These are phyloP conservation scores for Lachancea sp. DNA, from an alignment of 805 yeast genomes.

Conservation along the genomic window DNA sequence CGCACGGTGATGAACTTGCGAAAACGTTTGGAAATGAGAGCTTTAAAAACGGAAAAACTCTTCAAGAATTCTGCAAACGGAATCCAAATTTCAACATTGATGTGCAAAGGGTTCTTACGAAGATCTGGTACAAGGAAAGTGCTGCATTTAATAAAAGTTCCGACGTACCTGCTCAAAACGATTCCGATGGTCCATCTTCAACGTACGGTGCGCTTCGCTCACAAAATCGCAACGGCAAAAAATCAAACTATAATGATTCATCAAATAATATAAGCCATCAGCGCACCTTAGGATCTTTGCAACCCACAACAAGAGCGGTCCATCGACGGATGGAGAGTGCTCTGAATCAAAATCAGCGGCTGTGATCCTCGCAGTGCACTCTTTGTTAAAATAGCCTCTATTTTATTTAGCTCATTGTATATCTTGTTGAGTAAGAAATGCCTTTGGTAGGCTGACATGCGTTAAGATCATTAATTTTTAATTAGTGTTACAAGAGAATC, in stretches of 20 bases:
- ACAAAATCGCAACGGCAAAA: conserved; percentile 10
- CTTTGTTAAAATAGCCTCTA: too few relatives aligned
- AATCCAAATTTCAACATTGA: conserved; percentile 15
- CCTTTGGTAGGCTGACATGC: not conserved
- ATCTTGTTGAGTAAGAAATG: not conserved
- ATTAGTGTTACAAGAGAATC: not conserved
- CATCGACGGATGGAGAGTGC: conserved; percentile 32
- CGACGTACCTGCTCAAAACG: conserved; percentile 17
- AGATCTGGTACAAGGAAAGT: conserved; percentile 30
- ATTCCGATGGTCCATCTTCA: not conserved
- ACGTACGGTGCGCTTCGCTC: conserved; percentile 1
- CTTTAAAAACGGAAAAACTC: conserved; percentile 3
- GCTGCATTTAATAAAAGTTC: conserved; percentile 21
- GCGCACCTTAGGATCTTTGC: conserved; percentile 26
- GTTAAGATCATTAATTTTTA: not conserved
- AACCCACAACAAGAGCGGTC: conserved; percentile 40
- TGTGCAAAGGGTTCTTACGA: conserved; percentile 21
- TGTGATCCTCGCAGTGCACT: not conserved
- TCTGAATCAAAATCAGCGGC: conserved; percentile 10
- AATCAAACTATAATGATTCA: conserved; percentile 2
- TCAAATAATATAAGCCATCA: conserved; percentile 19
- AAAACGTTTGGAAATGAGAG: conserved; percentile 4
- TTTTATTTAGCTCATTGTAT: too few relatives aligned
- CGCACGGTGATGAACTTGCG: conserved; percentile 5
- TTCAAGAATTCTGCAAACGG: conserved; percentile 6